Conservation (phyloP, 2,329 filamentous ascomycete genomes). For the Penicillium sp. region DNA sequence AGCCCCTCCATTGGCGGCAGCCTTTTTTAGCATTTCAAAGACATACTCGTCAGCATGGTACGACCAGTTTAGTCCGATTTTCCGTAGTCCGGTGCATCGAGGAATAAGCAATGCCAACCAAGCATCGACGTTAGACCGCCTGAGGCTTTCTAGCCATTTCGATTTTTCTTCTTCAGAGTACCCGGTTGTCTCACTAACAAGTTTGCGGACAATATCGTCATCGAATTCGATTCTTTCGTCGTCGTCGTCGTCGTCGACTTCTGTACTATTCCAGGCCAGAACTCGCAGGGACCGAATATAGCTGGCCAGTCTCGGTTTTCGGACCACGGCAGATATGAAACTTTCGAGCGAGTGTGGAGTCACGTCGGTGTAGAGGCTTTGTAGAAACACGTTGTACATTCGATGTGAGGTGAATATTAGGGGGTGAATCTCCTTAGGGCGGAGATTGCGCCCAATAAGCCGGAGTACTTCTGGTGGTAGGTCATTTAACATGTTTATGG, state of each 20-base stretch:
- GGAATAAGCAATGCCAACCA: background rate
- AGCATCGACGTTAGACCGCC: background rate
- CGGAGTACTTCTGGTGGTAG: background rate
- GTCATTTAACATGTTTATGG: background rate
- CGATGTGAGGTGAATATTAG: background rate
- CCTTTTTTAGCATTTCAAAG: background rate
- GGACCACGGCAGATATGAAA: no score
- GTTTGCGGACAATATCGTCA: background rate
- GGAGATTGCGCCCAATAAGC: background rate
- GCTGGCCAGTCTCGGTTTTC: background rate
- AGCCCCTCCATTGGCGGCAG: background rate
- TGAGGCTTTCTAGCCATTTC: background rate
- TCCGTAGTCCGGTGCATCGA: background rate
- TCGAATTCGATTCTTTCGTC: background rate
- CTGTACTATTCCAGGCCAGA: background rate
- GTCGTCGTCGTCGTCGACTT: no score
- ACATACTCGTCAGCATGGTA: background rate
- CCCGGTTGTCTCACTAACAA: background rate
- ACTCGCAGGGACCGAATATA: background rate
- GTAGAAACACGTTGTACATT: background rate
- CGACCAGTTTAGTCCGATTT: background rate
- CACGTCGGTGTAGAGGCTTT: background rate
- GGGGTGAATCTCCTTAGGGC: background rate
- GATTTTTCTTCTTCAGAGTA: background rate
- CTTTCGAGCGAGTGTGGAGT: no score